Evolutionary conservation across 2,329 filamentous ascomycete species (phyloP).

Genomic region (Fusarium humuli): DNA sequence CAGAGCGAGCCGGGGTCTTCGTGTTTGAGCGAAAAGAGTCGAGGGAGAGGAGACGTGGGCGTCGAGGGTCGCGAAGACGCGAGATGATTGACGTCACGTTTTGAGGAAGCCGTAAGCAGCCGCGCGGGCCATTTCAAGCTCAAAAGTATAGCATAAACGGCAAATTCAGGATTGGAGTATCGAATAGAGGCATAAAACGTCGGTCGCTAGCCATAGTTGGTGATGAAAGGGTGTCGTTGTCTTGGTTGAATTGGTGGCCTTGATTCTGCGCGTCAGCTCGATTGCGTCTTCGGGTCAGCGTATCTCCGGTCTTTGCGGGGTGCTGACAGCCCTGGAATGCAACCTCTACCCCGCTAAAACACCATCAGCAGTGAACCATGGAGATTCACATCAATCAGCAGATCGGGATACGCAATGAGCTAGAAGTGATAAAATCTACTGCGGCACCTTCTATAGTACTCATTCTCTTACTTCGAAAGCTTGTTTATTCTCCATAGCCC

Average conservation of each 20-base stretch:
- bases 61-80: too few species aligned
- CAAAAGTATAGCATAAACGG: neutral
- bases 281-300: conserved; percentile 1
- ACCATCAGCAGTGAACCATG: neutral
- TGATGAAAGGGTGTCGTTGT: neutral
- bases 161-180: too few species aligned
- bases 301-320: neutral
- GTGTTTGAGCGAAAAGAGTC: too few species aligned
- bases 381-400: neutral
- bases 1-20: too few species aligned
- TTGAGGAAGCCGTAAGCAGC: too few species aligned
- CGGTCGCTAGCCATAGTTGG: neutral
- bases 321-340: neutral
- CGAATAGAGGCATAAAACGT: neutral
- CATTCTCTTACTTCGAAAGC: accelerated
- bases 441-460: too few species aligned
- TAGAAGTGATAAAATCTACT: too few species aligned
- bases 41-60: too few species aligned
- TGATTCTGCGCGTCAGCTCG: neutral
- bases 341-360: neutral
- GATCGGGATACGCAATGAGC: accelerated
- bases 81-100: too few species aligned
- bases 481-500: accelerated
- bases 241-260: neutral
- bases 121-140: too few species aligned